A percentile compares a stretch with the other conserved stretches of the same genome.
Evolutionary conservation across 2,329 filamentous ascomycete genomes (phyloP).

Genomic region (Pseudogymnoascus sp.): DNA sequence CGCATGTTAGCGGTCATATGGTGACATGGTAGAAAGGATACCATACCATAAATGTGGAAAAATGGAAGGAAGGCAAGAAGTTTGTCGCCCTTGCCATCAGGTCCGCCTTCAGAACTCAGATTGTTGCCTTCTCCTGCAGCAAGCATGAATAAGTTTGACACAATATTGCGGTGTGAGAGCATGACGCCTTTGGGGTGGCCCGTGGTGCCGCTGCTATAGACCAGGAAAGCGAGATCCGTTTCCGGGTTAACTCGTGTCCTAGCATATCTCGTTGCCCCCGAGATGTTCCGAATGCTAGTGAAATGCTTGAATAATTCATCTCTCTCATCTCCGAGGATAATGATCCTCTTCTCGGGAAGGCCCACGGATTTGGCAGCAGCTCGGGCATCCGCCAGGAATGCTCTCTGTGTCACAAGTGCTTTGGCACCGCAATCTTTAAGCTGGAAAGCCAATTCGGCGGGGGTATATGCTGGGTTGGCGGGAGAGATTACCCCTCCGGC

Average conservation of each 20-base stretch:
- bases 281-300: slow-evolving; percentile 56
- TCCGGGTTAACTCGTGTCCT: slow-evolving; percentile 55
- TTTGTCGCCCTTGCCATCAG: slow-evolving; percentile 57
- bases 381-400: slow-evolving; percentile 54
- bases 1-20: slow-evolving; percentile 15
- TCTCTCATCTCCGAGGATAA: slow-evolving; percentile 61
- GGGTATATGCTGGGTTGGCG: slow-evolving; percentile 80
- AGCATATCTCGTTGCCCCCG: slow-evolving; percentile 48
- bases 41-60: slow-evolving; percentile 72
- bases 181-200: slow-evolving; percentile 87
- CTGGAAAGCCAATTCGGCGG: slow-evolving; percentile 75
- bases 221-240: slow-evolving; percentile 72
- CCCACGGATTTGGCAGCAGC: slow-evolving; percentile 62
- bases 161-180: slow-evolving; percentile 73
- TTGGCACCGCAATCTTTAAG: slow-evolving; percentile 69
- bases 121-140: slow-evolving; percentile 44
- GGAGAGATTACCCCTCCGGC: slow-evolving; percentile 75
- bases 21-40: not conserved
- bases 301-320: slow-evolving; percentile 59
- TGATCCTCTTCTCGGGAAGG: slow-evolving; percentile 61
- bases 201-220: slow-evolving; percentile 85
- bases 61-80: slow-evolving; percentile 76
- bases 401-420: slow-evolving; percentile 63
- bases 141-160: slow-evolving; percentile 60
- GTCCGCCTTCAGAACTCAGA: slow-evolving; percentile 48